Percentiles rank a stretch among this genome's conserved stretches.
phyloP scores from a whole-genome alignment of 225 moss, liverwort and hornwort genomes.

The Ulota crispa region DNA sequence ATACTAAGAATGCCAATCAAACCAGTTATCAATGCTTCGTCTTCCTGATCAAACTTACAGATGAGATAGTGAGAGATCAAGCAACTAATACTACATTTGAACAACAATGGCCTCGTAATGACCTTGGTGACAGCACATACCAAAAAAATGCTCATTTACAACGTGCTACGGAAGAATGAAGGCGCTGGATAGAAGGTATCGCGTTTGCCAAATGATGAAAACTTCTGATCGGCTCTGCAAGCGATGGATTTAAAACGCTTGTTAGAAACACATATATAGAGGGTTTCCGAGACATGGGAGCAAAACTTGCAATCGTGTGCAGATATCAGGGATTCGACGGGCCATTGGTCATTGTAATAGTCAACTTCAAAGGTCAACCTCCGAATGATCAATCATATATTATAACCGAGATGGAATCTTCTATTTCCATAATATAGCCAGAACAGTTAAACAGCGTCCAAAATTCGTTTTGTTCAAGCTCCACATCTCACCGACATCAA shows the following conservation, averaged over 20 bases:
- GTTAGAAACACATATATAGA: conserved; percentile 19
- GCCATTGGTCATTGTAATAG: conserved; percentile 5
- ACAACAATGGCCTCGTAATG: not conserved
- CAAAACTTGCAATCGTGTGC: conserved; percentile 21
- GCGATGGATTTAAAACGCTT: not conserved
- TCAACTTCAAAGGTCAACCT: conserved; percentile 20
- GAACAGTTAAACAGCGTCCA: not conserved
- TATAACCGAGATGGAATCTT: not conserved
- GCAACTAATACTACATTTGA: not conserved
- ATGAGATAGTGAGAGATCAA: not conserved
- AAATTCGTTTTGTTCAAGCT: not conserved
- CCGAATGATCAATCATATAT: not conserved
- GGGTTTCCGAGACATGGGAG: not conserved
- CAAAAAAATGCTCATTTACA: not conserved
- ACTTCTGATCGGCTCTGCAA: conserved; percentile 3
- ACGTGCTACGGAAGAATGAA: not conserved
- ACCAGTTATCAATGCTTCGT: not conserved
- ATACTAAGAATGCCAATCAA: not conserved
- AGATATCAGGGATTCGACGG: conserved; percentile 13
- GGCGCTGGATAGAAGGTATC: not conserved
- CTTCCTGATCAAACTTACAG: not conserved
- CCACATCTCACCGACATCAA: conserved; percentile 14
- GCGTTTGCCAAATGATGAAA: not conserved
- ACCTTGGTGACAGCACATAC: not conserved
- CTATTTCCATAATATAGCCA: conserved; percentile 14